Base-by-base conservation (phyloP, 2,329 filamentous ascomycete genomes). In the Pseudomassariella vexata region DNA sequence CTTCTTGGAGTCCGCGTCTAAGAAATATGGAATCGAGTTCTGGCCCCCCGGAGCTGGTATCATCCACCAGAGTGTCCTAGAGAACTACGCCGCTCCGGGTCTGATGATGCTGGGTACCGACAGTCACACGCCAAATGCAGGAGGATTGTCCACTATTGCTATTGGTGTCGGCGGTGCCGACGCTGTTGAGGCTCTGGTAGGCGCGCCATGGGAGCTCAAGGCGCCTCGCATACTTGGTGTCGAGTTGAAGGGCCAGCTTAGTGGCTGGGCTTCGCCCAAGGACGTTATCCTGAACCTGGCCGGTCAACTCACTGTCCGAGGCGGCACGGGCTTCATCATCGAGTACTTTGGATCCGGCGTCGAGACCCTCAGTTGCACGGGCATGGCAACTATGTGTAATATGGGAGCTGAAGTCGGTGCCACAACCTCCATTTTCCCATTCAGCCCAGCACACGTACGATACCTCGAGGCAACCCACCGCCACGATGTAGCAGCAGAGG, bases 101-200 rank as follows among this genome's bases (percentile, higher is more conserved):
- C 64, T 96, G 48, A 95, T 98, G 89, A 96, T 98, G 88, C 75
- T 98, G 24, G 92, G 92, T 35, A 98, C 92, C 19, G 92, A 98
- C 62, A 94, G 86, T 52, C 92, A 98, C 62, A 95, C 88, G 27
- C 92, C 92, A 25, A 98, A 96, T 55, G 92, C 87, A n/a, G 92
- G 92, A 48, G 92, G 92, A 37, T 68, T 96, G 34, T 88, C 85
- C 46, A 89, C 87, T 4, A 87, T 95, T 50, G 92, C 92, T 7
- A 96, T 98, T 56, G 92, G 92, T 58, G 92, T 98, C 20, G 92
- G 92, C 53, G 92, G 92, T 52, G 92, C 92, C 16, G 92, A 98
- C 63, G 92, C 92, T 16, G 92, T 98, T 3, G 92, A 98, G 63
- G 92, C 90, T 6, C 76, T 98, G 24, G 92, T 95, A 3, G 89